Evolutionary conservation across 768 basidiomycete species (phyloP), one percentile per base, ranked within the genome.

Genomic region (Agrocybe chaxingu): DNA sequence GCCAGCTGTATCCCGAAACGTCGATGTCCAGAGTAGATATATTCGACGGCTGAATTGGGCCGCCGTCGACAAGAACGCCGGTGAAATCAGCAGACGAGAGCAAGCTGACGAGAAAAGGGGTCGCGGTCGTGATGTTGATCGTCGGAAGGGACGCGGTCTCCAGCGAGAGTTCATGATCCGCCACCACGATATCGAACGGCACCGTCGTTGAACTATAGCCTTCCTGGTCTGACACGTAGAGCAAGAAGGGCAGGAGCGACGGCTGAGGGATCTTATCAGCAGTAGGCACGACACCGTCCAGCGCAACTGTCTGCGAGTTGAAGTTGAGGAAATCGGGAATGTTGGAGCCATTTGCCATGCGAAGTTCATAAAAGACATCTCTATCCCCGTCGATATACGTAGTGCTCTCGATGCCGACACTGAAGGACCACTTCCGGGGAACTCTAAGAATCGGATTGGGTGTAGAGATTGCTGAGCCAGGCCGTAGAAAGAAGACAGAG

Each of bases 371-470:
- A 62, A 63, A 86, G 35, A 89, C 57, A 24, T 68, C 69, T 32
- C 77, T 68, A 2, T 54, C 55, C 11, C 66, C 50, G 30, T 77
- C 70, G 2, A 62, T 51, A 65, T 84, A 86, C 2, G 89, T 93
- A 33, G 78, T 70, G 52, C 79, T 72, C 45, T 83, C 69, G 58
- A 97, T 81, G 10, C 94, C 95, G 51, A 98, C 78, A 59, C 90
- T 92, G 70, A 96, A 98, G 0, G 89, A 90, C 92, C 93, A 96
- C 40, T 71, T 66, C 6, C 80, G 80, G 1, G 92, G 92, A 8
- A 96, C 80, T 45, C 92, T 75, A 48, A 97, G 63, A 43, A 77
- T 71, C 48, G 85, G 84, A 43, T 68, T 71, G 41, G 66, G 58
- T 11, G 72, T 74, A 29, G 63, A 60, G 30, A 91, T 69, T 10